Evolutionary conservation across 192 early-diverging fungal species (phyloP).

Genomic region (Coemansia interrupta): DNA sequence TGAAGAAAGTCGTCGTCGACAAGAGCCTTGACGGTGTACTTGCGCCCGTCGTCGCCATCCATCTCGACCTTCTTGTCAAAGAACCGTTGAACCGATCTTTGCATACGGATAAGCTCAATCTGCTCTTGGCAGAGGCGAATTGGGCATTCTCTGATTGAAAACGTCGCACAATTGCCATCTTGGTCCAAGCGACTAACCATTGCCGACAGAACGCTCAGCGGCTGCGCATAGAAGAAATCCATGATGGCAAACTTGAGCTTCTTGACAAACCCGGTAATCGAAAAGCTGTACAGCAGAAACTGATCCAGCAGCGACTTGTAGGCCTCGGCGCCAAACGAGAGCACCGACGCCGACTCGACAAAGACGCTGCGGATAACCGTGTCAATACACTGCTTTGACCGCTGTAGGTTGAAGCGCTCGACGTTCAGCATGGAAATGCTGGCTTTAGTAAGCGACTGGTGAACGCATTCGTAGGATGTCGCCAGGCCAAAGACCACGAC

Average conservation of each 20-base stretch:
- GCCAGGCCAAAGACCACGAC: constrained; percentile 81
- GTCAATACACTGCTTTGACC: constrained; percentile 70
- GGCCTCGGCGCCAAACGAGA: constrained; percentile 67
- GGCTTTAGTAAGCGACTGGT: constrained; percentile 74
- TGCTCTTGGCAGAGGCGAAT: constrained; percentile 55
- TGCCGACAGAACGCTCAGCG: constrained; percentile 66
- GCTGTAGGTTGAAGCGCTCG: constrained; percentile 76
- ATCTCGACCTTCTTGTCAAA: constrained; percentile 35
- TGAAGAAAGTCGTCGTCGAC: constrained; percentile 61
- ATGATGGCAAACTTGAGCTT: constrained; percentile 80
- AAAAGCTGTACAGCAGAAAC: constrained; percentile 77
- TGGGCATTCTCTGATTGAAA: constrained; percentile 17
- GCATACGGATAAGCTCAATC: constrained; percentile 66
- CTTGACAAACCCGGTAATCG: constrained; percentile 67
- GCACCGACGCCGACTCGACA: constrained; percentile 46
- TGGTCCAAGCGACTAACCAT: constrained; percentile 14
- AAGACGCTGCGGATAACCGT: constrained; percentile 59
- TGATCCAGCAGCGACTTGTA: constrained; percentile 77
- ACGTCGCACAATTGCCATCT: constrained; percentile 6
- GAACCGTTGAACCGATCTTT: constrained; percentile 60
- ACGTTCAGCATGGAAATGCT: constrained; percentile 68
- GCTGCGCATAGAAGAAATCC: constrained; percentile 84
- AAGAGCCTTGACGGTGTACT: constrained; percentile 45
- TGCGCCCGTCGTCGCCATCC: not conserved
- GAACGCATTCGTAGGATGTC: constrained; percentile 76